A percentile compares a stretch with the other conserved stretches of the same genome.
phyloP scores from a whole-genome alignment of 768 basidiomycete species.

The Serendipita vermifera region DNA sequence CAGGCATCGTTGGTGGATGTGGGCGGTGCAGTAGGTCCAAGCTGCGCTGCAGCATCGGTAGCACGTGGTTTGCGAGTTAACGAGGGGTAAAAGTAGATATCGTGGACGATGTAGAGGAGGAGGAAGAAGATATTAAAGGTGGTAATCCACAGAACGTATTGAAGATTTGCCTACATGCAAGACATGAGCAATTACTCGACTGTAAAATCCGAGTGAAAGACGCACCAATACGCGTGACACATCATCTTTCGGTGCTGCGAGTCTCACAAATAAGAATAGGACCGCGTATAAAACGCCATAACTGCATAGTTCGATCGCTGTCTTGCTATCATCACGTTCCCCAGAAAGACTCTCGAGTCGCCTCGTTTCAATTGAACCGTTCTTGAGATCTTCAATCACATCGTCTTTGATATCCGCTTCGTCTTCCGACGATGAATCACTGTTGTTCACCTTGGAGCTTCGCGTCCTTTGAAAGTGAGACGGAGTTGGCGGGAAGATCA shows the following conservation, averaged over 20 bases:
- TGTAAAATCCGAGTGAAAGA: constrained; percentile 13
- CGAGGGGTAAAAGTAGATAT: constrained; percentile 52
- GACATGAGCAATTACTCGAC: neutral
- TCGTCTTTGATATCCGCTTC: constrained; percentile 12
- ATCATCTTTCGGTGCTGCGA: constrained; percentile 24
- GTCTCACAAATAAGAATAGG: constrained; percentile 28
- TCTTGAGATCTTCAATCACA: constrained; percentile 12
- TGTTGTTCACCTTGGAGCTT: constrained; percentile 19
- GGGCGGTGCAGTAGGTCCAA: neutral
- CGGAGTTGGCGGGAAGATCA: constrained; percentile 67
- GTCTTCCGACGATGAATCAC: constrained; percentile 11
- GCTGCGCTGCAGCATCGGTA: neutral
- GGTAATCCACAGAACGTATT: constrained; percentile 79
- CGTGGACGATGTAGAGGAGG: constrained; percentile 64
- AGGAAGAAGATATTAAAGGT: constrained; percentile 84
- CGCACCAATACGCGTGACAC: constrained; percentile 54
- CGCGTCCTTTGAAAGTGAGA: constrained; percentile 44
- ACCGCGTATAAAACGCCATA: constrained; percentile 75
- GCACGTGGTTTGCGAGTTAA: constrained; percentile 19
- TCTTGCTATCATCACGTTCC: constrained; percentile 45
- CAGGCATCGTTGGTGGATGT: neutral
- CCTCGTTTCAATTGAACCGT: neutral
- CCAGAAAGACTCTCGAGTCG: neutral
- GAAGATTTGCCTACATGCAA: constrained; percentile 56
- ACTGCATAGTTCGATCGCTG: constrained; percentile 59